phyloP scores from a whole-genome alignment of 257 asterid genomes.

The Nicotiana knightiana region DNA sequence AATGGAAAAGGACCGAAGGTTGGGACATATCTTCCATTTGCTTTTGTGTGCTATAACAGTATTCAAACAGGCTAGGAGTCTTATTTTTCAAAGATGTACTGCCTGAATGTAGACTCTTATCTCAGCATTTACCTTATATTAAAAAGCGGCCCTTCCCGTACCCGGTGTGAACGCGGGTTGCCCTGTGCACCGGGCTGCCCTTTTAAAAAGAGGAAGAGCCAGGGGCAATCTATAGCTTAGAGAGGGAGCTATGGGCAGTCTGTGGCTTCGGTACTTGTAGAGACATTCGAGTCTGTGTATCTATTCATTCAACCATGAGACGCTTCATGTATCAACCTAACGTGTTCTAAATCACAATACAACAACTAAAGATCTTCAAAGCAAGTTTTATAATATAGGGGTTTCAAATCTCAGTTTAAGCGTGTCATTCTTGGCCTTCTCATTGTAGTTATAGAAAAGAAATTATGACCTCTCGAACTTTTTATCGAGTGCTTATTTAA shows the following conservation, averaged over 20 bases:
- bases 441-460: neutral
- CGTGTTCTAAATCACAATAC: neutral
- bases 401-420: neutral
- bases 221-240: neutral
- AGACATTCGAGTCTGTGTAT: neutral
- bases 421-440: neutral
- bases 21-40: constrained; percentile 3
- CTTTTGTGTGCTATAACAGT: neutral
- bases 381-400: neutral
- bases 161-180: too few relatives aligned
- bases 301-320: neutral
- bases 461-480: neutral
- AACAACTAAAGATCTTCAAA: neutral
- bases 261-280: neutral
- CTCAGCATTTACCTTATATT: neutral
- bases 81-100: neutral
- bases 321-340: neutral
- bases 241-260: neutral
- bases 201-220: neutral
- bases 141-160: neutral
- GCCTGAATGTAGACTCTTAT: neutral
- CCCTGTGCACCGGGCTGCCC: too few relatives aligned
- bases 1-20: constrained; percentile 28
- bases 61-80: neutral
- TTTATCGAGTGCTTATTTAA: neutral